A percentile compares a stretch with the other conserved stretches of the same genome.
These are phyloP conservation scores for Scedosporium boydii DNA, from an alignment of 2,329 filamentous ascomycete species.

Conservation along the genomic window DNA sequence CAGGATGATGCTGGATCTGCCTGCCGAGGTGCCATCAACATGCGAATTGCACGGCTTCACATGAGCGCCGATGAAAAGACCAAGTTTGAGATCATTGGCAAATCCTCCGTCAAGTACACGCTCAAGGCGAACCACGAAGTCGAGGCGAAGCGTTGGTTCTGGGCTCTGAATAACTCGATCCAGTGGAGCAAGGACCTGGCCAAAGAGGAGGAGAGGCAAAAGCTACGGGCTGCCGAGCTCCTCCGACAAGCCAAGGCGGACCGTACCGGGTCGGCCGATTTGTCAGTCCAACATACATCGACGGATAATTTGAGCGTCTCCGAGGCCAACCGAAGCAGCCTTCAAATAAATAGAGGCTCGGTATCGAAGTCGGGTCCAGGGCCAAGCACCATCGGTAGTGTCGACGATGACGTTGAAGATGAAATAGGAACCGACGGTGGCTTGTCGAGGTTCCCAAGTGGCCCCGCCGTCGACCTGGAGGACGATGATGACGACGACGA, in stretches of 20 bases:
- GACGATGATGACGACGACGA: slow-evolving; percentile 61
- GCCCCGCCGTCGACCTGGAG: slow-evolving; percentile 23
- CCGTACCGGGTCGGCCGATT: slow-evolving; percentile 44
- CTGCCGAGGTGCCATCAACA: slow-evolving; percentile 96
- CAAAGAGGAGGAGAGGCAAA: slow-evolving; percentile 75
- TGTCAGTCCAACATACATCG: slow-evolving; percentile 33
- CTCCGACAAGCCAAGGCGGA: slow-evolving; percentile 73
- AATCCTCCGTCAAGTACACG: slow-evolving; percentile 97
- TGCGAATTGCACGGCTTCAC: slow-evolving; percentile 87
- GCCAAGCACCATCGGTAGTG: slow-evolving; percentile 37
- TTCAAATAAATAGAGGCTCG: slow-evolving; percentile 28
- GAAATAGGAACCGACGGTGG: slow-evolving; percentile 37
- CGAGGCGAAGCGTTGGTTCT: slow-evolving; percentile 97
- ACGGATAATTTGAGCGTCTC: slow-evolving; percentile 44
- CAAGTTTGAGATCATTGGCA: slow-evolving; percentile 94
- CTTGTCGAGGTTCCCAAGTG: slow-evolving; percentile 24
- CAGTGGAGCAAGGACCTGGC: slow-evolving; percentile 98
- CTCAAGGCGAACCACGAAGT: slow-evolving; percentile 97
- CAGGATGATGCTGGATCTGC: slow-evolving; percentile 95
- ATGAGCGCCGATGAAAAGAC: slow-evolving; percentile 98
- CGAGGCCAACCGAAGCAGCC: slow-evolving; percentile 33
- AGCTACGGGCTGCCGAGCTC: slow-evolving; percentile 63
- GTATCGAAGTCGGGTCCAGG: slow-evolving; percentile 17
- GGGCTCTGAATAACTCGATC: slow-evolving; percentile 97
- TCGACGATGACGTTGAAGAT: slow-evolving; percentile 42